Evolutionary conservation across 805 yeast genomes (phyloP), one percentile per base, ranked within the genome.

Genomic region (Starmera caribaea): DNA sequence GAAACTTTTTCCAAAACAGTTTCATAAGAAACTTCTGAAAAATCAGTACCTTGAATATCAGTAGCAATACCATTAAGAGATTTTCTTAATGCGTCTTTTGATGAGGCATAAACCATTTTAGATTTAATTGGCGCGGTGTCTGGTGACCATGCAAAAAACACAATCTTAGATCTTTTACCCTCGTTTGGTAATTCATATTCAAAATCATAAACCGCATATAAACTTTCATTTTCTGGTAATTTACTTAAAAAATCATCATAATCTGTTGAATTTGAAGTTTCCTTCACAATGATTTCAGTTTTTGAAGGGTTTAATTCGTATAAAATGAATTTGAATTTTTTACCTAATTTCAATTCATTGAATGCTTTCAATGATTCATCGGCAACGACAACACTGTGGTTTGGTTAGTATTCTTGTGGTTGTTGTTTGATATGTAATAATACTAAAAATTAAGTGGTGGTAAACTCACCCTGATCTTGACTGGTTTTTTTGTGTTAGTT

Each of bases 31-130:
- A 92, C 97, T 74, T 92, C 98, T 46, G 94, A 81, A 68, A 80
- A 89, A 66, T 92, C 98, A 43, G 98, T 92, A 61, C 97, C 98
- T 73, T 92, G 98, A 58, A 92, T 74, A 60, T 92, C 98, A 52
- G 95, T 65, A 42, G 96, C 71, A 51, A 92, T 79, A 66, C 98
- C 98, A 63, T 85, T 90, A 60, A 92, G 74, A 41, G 98, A 90
- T 69, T 96, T 87, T 75, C 97, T 90, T 59, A 92, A 76, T 37
- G 97, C 96, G 57, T 89, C 97, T 69, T 88, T 88, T 45, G 97
- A 89, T n/a, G 96, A 79, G 36, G 98, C 97, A 71, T 89, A 90
- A 47, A 90, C 84, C 98, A 92, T 92, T 83, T 92, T 92, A 54
- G 88, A 65, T 73, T 94, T 83, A 57, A 92, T 80, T 46, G 92